These are phyloP conservation scores for Camelina laxa DNA, from an alignment of 345 rosid genomes.

Conservation along the genomic window DNA sequence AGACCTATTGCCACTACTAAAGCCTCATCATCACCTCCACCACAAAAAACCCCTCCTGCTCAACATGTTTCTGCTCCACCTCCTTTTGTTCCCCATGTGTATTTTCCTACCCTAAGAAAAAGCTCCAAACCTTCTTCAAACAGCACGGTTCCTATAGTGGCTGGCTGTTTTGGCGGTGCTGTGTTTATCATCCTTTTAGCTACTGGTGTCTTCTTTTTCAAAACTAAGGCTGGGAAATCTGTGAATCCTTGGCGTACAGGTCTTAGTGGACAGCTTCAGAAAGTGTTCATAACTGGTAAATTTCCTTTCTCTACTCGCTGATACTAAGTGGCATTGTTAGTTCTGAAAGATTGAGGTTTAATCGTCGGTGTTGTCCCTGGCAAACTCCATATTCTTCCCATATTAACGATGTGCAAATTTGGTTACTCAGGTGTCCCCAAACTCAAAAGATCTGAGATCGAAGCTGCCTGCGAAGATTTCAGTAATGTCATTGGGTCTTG, in stretches of 20 bases:
- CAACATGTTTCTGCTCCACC: slow-evolving; percentile 38
- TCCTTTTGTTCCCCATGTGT: slow-evolving; percentile 3
- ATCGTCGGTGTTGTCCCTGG: background rate
- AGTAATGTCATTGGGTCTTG: slow-evolving; percentile 87
- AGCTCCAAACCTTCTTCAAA: slow-evolving; percentile 20
- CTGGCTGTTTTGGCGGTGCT: slow-evolving; percentile 48
- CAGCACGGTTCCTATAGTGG: slow-evolving; percentile 27
- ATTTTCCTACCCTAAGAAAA: slow-evolving; percentile 14
- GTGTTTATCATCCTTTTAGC: slow-evolving; percentile 45
- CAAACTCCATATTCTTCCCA: background rate
- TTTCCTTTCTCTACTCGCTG: slow-evolving; percentile 1
- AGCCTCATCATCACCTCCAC: slow-evolving; percentile 16
- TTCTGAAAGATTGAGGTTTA: slow-evolving; percentile 6
- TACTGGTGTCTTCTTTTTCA: slow-evolving; percentile 50
- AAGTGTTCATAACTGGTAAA: slow-evolving; percentile 84
- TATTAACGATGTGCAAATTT: slow-evolving; percentile 9
- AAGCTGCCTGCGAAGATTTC: slow-evolving; percentile 96
- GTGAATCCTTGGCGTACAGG: slow-evolving; percentile 96
- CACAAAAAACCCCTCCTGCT: slow-evolving; percentile 1
- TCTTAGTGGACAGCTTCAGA: slow-evolving; percentile 93
- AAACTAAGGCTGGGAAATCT: slow-evolving; percentile 69
- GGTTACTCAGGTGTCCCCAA: slow-evolving; percentile 77
- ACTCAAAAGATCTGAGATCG: slow-evolving; percentile 86
- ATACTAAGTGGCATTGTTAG: slow-evolving; percentile 5
- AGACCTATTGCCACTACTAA: background rate